Evolutionary conservation across 441 rosid species (phyloP).

Genomic region (Populus hybrid): DNA sequence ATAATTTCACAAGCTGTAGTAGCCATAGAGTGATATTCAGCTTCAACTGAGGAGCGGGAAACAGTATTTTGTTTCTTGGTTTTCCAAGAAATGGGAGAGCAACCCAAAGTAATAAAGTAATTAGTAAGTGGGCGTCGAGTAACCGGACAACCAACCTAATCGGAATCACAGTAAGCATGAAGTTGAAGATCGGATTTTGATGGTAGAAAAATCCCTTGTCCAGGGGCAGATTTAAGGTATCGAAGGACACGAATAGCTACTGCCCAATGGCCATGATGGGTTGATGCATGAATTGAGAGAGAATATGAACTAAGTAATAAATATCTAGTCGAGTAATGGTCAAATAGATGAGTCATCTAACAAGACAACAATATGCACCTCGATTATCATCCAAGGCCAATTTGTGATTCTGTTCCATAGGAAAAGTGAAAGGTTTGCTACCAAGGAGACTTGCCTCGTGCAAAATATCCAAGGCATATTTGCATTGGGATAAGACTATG

Average conservation of each 20-base stretch:
- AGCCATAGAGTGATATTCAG: too few relatives aligned
- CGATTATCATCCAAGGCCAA: neutral
- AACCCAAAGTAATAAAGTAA: too few relatives aligned
- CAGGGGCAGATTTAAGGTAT: slow-evolving; percentile 1
- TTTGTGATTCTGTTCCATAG: neutral
- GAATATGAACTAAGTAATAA: neutral
- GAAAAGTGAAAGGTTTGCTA: neutral
- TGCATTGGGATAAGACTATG: neutral
- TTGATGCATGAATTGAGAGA: slow-evolving; percentile 8
- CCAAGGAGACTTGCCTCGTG: neutral
- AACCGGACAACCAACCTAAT: too few relatives aligned
- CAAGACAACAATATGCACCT: neutral
- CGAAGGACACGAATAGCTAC: neutral
- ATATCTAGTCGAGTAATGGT: neutral
- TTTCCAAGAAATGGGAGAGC: too few relatives aligned
- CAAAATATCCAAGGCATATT: slow-evolving; percentile 8
- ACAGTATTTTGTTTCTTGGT: too few relatives aligned
- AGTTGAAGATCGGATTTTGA: too few relatives aligned
- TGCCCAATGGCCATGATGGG: neutral
- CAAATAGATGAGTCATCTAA: neutral
- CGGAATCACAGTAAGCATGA: too few relatives aligned
- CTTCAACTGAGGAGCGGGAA: too few relatives aligned
- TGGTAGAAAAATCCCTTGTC: too few relatives aligned
- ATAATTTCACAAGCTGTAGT: too few relatives aligned
- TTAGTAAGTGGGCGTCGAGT: too few relatives aligned